Percentiles rank a stretch among this genome's conserved stretches.
These are phyloP conservation scores for Ceratocystis lukuohia DNA, from an alignment of 2,329 filamentous ascomycete species.

Conservation along the genomic window DNA sequence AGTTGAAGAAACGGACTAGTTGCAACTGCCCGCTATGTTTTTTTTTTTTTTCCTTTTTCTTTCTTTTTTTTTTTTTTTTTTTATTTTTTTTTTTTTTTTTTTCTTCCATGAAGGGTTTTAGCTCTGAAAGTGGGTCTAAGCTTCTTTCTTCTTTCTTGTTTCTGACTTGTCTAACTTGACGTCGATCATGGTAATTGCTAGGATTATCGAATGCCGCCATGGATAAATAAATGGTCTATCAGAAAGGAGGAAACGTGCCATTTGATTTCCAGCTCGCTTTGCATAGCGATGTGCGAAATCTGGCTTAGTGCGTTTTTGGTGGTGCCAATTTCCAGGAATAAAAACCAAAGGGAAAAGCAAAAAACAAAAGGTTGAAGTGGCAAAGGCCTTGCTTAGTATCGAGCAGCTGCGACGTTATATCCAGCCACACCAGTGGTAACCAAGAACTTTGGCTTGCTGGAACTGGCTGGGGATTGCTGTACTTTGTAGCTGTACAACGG, in stretches of 20 bases:
- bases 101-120: too few relatives aligned
- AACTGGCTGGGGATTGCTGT: not conserved
- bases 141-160: conserved; percentile 2
- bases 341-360: not conserved
- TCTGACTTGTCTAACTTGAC: conserved; percentile 1
- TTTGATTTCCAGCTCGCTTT: not conserved
- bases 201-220: not conserved
- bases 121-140: not conserved
- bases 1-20: not conserved
- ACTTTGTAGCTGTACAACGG: not conserved
- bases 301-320: not conserved
- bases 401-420: not conserved
- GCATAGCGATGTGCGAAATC: not conserved
- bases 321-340: not conserved
- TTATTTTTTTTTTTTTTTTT: not conserved
- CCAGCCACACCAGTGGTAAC: not conserved
- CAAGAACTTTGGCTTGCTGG: not conserved
- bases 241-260: not conserved
- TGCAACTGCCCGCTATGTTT: not conserved
- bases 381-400: too few relatives aligned
- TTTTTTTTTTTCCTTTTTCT: not conserved
- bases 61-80: not conserved
- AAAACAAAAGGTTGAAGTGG: not conserved
- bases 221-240: not conserved
- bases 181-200: not conserved